Percentiles rank a stretch among this genome's conserved stretches.
phyloP scores from a whole-genome alignment of 495 filamentous ascomycete species.

The Glarea lozoyensis region DNA sequence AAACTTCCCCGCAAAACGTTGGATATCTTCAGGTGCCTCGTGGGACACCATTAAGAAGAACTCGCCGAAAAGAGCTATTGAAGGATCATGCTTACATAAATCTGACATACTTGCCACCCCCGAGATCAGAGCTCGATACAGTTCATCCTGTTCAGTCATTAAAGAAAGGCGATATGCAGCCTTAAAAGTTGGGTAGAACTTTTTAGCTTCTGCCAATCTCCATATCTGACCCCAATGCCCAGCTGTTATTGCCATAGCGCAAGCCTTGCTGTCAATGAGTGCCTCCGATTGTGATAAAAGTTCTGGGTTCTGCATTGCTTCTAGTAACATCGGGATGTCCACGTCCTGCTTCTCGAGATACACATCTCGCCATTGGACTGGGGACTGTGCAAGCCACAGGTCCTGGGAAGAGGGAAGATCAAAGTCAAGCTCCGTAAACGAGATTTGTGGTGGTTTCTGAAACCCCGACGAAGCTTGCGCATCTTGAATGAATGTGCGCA shows the following conservation, averaged over 20 bases:
- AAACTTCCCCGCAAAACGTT: slow-evolving; percentile 55
- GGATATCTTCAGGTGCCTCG: slow-evolving; percentile 54
- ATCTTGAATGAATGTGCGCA: slow-evolving; percentile 40
- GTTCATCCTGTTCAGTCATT: background rate
- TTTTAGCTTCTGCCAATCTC: slow-evolving; percentile 2
- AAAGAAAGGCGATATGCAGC: background rate
- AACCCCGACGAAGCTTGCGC: slow-evolving; percentile 35
- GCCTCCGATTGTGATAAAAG: background rate
- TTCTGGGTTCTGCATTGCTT: slow-evolving; percentile 3
- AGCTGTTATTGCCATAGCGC: background rate
- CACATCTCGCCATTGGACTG: slow-evolving; percentile 34
- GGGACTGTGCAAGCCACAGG: slow-evolving; percentile 38
- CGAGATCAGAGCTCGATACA: background rate
- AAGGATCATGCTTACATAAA: background rate
- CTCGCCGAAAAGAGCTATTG: slow-evolving; percentile 39
- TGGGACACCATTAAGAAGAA: slow-evolving; percentile 50
- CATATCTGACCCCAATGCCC: slow-evolving; percentile 10
- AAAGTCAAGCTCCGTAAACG: slow-evolving; percentile 41
- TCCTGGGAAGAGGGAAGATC: slow-evolving; percentile 32
- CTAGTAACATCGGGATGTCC: background rate
- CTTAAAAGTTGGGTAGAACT: slow-evolving; percentile 4
- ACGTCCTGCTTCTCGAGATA: slow-evolving; percentile 18
- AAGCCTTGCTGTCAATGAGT: slow-evolving; percentile 1
- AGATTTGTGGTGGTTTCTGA: slow-evolving; percentile 37
- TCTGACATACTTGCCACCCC: background rate